A percentile compares a stretch with the other conserved stretches of the same genome.
Evolutionary conservation across 306 rosid genomes (phyloP).

Genomic region (Senna tora): DNA sequence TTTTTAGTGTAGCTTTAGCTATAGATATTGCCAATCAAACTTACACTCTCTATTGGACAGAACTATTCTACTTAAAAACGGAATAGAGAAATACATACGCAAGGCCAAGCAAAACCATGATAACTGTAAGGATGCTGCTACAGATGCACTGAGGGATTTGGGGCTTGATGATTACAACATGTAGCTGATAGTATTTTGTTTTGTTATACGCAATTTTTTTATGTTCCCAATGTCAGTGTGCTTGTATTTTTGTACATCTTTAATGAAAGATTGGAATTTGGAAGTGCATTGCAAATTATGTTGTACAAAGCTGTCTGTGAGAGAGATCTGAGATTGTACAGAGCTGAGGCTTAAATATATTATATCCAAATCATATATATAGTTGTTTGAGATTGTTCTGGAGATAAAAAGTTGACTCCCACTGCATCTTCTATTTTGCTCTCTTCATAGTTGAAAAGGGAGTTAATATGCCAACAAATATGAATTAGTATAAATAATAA

Average conservation of each 20-base stretch:
- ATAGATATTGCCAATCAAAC: constrained; percentile 19
- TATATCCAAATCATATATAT: not conserved
- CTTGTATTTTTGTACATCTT: not conserved
- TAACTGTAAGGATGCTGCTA: constrained; percentile 85
- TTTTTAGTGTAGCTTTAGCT: not conserved
- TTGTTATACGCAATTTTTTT: constrained; percentile 6
- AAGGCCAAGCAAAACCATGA: constrained; percentile 78
- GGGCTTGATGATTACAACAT: constrained; percentile 77
- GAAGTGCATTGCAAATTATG: not conserved
- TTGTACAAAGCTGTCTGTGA: constrained; percentile 22
- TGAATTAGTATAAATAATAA: no score
- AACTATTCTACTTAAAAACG: constrained; percentile 66
- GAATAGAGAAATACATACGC: constrained; percentile 76
- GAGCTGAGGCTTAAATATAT: constrained; percentile 14
- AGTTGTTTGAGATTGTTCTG: not conserved
- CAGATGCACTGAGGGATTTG: constrained; percentile 87
- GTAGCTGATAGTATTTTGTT: constrained; percentile 38
- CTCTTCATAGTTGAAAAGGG: not conserved
- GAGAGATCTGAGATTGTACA: constrained; percentile 17
- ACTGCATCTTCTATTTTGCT: not conserved
- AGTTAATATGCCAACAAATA: no score
- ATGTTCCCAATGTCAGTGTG: constrained; percentile 4
- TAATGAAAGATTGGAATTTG: not conserved
- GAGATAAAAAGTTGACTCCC: not conserved
- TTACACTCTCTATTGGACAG: constrained; percentile 50